These are phyloP conservation scores for Nicotiana rustica DNA, from an alignment of 305 asterid species.

Conservation along the genomic window DNA sequence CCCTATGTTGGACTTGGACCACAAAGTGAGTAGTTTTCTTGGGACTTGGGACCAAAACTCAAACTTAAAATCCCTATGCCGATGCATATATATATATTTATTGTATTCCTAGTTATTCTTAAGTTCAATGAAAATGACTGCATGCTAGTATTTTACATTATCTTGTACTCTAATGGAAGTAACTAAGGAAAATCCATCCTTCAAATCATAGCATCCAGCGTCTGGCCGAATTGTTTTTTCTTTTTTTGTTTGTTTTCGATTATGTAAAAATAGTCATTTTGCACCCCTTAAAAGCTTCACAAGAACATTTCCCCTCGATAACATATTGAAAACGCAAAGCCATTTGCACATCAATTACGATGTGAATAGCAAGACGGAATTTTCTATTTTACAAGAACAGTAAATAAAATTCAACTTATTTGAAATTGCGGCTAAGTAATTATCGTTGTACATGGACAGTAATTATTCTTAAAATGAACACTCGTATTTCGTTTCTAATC, in stretches of 20 bases:
- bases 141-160: not conserved
- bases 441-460: not conserved
- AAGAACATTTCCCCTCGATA: not conserved
- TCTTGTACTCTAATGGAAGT: not conserved
- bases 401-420: not conserved
- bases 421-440: not conserved
- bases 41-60: slow-evolving; percentile 16
- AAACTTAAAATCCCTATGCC: slow-evolving; percentile 36
- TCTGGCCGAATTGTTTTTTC: not conserved
- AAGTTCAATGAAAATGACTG: not conserved
- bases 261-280: too few relatives aligned
- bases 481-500: not conserved
- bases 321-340: not conserved
- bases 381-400: too few relatives aligned
- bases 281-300: too few relatives aligned
- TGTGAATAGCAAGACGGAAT: not conserved
- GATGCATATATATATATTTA: not conserved
- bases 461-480: not conserved
- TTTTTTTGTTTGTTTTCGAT: too few relatives aligned
- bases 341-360: not conserved
- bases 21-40: slow-evolving; percentile 13
- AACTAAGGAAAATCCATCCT: not conserved
- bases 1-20: slow-evolving; percentile 25
- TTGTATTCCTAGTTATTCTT: not conserved
- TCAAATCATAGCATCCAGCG: not conserved